Percentiles rank a stretch among this genome's conserved stretches.
These are phyloP conservation scores for Ceratocystis colombiana DNA, from an alignment of 2,329 filamentous ascomycete species.

Conservation along the genomic window DNA sequence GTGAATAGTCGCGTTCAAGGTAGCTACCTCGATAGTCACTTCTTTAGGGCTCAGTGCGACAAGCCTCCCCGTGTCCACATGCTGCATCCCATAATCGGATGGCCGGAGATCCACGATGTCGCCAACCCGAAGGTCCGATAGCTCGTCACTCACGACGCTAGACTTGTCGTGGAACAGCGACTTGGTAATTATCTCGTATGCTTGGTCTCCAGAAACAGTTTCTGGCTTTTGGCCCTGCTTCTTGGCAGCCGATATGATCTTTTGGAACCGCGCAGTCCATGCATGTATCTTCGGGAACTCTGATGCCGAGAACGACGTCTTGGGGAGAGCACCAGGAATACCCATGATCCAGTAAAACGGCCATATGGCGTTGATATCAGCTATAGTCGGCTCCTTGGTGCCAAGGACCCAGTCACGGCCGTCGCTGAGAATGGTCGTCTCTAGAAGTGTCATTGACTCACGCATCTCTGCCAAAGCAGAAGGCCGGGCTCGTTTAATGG, in stretches of 20 bases:
- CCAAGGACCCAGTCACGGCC: slow-evolving; percentile 55
- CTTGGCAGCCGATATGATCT: slow-evolving; percentile 36
- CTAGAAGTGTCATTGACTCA: slow-evolving; percentile 47
- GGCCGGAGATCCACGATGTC: slow-evolving; percentile 50
- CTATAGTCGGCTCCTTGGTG: slow-evolving; percentile 44
- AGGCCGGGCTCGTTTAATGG: slow-evolving; percentile 34
- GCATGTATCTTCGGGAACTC: slow-evolving; percentile 51
- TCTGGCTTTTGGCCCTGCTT: slow-evolving; percentile 32
- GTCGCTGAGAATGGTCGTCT: slow-evolving; percentile 53
- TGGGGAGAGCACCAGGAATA: slow-evolving; percentile 46
- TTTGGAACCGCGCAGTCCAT: slow-evolving; percentile 54
- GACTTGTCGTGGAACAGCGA: slow-evolving; percentile 40
- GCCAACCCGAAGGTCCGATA: slow-evolving; percentile 39
- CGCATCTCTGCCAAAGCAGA: slow-evolving; percentile 49
- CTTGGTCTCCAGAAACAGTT: slow-evolving; percentile 44
- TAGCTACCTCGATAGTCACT: slow-evolving; percentile 47
- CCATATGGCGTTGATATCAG: slow-evolving; percentile 62
- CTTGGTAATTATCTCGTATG: slow-evolving; percentile 39
- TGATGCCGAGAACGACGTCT: slow-evolving; percentile 41
- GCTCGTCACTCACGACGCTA: slow-evolving; percentile 35
- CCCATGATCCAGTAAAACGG: slow-evolving; percentile 54
- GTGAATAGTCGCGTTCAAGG: slow-evolving; percentile 37
- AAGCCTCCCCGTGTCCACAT: slow-evolving; percentile 49
- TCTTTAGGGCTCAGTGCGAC: slow-evolving; percentile 44
- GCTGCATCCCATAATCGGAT: slow-evolving; percentile 49